Conservation (phyloP, 139 green algal species). For the Edaphochlamys debaryana region DNA sequence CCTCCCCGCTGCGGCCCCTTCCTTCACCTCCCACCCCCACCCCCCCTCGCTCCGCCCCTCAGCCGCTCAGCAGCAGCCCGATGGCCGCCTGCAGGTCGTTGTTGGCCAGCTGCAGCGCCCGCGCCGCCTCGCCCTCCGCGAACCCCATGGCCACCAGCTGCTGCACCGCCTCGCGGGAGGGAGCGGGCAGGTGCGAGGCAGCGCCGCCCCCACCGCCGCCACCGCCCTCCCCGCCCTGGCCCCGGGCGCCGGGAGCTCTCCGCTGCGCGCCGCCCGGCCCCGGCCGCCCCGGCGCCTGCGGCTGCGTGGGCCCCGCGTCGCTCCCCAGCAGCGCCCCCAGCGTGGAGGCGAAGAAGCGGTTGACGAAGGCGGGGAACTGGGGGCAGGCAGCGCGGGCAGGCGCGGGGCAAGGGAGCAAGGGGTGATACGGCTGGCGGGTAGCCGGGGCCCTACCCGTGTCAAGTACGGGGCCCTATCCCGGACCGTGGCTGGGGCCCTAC, state of each 20-base stretch:
- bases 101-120: conserved; percentile 55
- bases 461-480: too few species aligned
- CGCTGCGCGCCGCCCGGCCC: not conserved
- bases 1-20: too few species aligned
- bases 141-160: conserved; percentile 79
- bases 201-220: not conserved
- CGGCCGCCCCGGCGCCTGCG: not conserved
- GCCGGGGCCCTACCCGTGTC: too few species aligned
- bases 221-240: not conserved
- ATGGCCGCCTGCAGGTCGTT: conserved; percentile 74
- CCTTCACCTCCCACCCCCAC: too few species aligned
- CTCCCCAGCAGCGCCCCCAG: conserved; percentile 26
- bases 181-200: conserved; percentile 24
- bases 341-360: conserved; percentile 9
- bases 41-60: too few species aligned
- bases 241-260: not conserved
- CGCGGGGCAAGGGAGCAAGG: too few species aligned
- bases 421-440: too few species aligned
- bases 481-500: too few species aligned
- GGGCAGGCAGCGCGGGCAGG: not conserved
- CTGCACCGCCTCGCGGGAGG: conserved; percentile 66
- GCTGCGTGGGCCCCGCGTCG: not conserved
- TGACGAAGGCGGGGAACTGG: conserved; percentile 24
- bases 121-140: conserved; percentile 32
- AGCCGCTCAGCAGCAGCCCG: conserved; percentile 45